Base-by-base conservation (phyloP, 2,329 filamentous ascomycete genomes). In the Exophiala lecanii-corni region DNA sequence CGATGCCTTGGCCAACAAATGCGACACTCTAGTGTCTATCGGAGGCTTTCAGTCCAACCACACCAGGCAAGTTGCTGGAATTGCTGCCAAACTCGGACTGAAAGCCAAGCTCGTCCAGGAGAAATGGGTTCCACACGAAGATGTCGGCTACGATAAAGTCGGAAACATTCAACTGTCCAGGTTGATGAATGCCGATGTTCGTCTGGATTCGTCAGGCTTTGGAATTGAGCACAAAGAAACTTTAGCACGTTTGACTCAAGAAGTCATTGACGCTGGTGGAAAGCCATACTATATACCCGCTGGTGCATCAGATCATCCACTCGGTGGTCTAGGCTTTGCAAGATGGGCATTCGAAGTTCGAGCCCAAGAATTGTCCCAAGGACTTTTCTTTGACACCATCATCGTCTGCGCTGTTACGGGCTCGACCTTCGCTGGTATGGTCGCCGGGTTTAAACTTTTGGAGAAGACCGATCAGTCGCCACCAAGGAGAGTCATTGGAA, bases 221-320 rank as follows among this genome's bases (percentile, higher is more conserved):
- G 80, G 81, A 18, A 86, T 86, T 53, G 79, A 79, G 62, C 81
- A 86, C 64, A 84, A 84, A 63, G 62, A 65, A 1, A 81, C 79
- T 0, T 70, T 82, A 3, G 69, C 71, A 37, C 61, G 68, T 1
- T 66, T 83, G 3, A 69, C 73, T 31, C 63, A 72, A 10, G 75
- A 81, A 56, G 72, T 81, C 12, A 63, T 68, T 44, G 59, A 55
- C 1, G 59, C 59, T 1, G 82, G 79, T 0, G 72, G 73, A 26
- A 80, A 76, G 59, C 79, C 82, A 0, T 87, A 86, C 58, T 83
- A 82, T 57, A 84, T 86, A 51, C 83, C 83, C 3, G 81, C 82
- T 0, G 82, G 82, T 0, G 82, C 82, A 1, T 82, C 78, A 0
- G 81, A 85, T 59, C 82, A 86, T 58, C 79, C 79, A 1, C 69